Percentiles rank a stretch among this genome's conserved stretches.
phyloP scores from a whole-genome alignment of 2,329 filamentous ascomycete species.

The Epichloe uncinata region DNA sequence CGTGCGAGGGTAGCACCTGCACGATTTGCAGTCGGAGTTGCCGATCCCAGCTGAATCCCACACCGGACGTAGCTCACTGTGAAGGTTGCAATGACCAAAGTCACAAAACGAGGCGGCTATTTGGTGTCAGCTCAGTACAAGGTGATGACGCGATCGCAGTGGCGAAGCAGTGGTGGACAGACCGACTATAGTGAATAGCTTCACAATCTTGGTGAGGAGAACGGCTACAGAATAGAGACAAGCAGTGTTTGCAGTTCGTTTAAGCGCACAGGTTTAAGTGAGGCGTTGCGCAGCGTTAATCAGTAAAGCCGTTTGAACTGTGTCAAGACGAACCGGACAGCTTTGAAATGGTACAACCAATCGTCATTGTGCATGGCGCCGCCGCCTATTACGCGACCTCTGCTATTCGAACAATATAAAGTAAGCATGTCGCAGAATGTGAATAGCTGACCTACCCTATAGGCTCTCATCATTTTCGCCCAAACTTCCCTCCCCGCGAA shows the following conservation, averaged over 20 bases:
- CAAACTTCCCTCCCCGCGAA: too few relatives aligned
- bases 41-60: background rate
- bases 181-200: background rate
- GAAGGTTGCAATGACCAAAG: background rate
- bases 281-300: background rate
- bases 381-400: too few relatives aligned
- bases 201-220: background rate
- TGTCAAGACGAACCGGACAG: too few relatives aligned
- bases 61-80: background rate
- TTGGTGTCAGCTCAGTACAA: background rate
- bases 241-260: background rate
- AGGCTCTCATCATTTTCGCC: too few relatives aligned
- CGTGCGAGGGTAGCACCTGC: background rate
- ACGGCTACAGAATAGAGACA: background rate
- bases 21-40: background rate
- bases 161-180: background rate
- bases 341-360: background rate
- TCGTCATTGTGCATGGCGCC: conserved; percentile 5
- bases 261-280: background rate
- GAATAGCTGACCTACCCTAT: too few relatives aligned
- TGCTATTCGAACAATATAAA: too few relatives aligned
- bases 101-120: background rate
- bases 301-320: background rate
- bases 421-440: too few relatives aligned
- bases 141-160: background rate